A percentile compares a stretch with the other conserved stretches of the same genome.
phyloP scores from a whole-genome alignment of 352 stramenopile species.

The Globisporangium splendens region DNA sequence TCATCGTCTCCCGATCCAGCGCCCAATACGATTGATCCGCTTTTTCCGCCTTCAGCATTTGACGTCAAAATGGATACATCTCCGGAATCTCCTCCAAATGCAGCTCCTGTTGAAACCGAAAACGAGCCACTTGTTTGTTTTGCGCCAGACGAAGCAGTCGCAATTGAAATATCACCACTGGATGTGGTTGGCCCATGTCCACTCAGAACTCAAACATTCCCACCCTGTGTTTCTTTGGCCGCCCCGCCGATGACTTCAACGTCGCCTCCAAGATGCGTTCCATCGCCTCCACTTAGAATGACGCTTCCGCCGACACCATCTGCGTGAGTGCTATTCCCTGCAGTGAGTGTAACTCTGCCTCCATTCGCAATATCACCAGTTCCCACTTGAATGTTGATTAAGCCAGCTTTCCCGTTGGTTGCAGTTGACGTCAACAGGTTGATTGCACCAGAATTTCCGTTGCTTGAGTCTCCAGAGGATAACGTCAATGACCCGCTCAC shows the following conservation, averaged over 20 bases:
- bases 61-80: conserved; percentile 27
- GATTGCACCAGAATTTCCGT: too few species aligned
- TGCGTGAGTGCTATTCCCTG: conserved; percentile 10
- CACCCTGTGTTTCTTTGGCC: conserved; percentile 1
- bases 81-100: conserved; percentile 27
- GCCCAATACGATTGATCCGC: conserved; percentile 2
- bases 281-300: conserved; percentile 16
- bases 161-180: conserved; percentile 19
- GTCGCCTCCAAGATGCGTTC: conserved; percentile 13
- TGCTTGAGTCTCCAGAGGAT: too few species aligned
- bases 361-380: too few species aligned
- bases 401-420: too few species aligned
- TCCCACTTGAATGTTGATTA: too few species aligned
- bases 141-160: conserved; percentile 4
- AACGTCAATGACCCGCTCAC: too few species aligned
- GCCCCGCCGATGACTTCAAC: conserved; percentile 18
- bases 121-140: conserved; percentile 18
- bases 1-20: too few species aligned
- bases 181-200: background rate
- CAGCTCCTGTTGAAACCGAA: conserved; percentile 16
- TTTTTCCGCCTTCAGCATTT: conserved; percentile 12
- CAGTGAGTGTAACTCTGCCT: too few species aligned
- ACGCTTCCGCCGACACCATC: conserved; percentile 20
- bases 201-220: conserved; percentile 3
- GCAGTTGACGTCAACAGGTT: too few species aligned